These are phyloP conservation scores for Panaeolus papilionaceus DNA, from an alignment of 768 basidiomycete genomes.

Conservation along the genomic window DNA sequence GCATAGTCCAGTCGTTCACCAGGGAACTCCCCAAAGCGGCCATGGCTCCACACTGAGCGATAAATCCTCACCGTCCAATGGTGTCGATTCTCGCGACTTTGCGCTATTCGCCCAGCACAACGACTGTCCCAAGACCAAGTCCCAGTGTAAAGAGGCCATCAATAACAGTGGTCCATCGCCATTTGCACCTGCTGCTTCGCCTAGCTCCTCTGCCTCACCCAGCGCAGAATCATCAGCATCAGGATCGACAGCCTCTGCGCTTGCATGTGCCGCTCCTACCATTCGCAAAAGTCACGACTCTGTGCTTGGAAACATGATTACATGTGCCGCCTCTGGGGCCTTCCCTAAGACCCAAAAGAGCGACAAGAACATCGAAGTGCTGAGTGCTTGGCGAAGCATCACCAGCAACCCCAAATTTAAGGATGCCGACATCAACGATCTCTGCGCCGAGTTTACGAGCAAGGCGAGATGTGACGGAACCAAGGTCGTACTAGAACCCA, in stretches of 20 bases:
- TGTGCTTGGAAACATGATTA: slow-evolving; percentile 57
- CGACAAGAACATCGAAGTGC: slow-evolving; percentile 77
- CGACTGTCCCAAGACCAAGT: slow-evolving; percentile 31
- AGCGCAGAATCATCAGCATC: background rate
- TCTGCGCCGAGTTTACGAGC: slow-evolving; percentile 79
- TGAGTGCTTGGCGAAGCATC: slow-evolving; percentile 81
- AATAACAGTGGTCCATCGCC: slow-evolving; percentile 8
- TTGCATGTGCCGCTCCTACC: slow-evolving; percentile 25
- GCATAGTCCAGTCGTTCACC: slow-evolving; percentile 64
- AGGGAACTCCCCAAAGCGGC: slow-evolving; percentile 32
- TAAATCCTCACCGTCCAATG: slow-evolving; percentile 45
- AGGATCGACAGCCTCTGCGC: background rate
- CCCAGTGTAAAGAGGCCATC: slow-evolving; percentile 18
- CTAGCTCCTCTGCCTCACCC: slow-evolving; percentile 7
- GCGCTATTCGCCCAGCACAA: background rate
- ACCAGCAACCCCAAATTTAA: slow-evolving; percentile 78
- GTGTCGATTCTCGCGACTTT: slow-evolving; percentile 16
- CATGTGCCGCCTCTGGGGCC: slow-evolving; percentile 63
- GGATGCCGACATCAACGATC: slow-evolving; percentile 80
- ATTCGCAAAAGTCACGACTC: slow-evolving; percentile 52
- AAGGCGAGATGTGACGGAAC: slow-evolving; percentile 88
- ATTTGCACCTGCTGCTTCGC: slow-evolving; percentile 13
- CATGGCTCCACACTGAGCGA: slow-evolving; percentile 34
- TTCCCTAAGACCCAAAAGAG: slow-evolving; percentile 74
- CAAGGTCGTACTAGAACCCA: slow-evolving; percentile 77